Conservation (phyloP, 257 asterid species). For the Mitragyna speciosa region DNA sequence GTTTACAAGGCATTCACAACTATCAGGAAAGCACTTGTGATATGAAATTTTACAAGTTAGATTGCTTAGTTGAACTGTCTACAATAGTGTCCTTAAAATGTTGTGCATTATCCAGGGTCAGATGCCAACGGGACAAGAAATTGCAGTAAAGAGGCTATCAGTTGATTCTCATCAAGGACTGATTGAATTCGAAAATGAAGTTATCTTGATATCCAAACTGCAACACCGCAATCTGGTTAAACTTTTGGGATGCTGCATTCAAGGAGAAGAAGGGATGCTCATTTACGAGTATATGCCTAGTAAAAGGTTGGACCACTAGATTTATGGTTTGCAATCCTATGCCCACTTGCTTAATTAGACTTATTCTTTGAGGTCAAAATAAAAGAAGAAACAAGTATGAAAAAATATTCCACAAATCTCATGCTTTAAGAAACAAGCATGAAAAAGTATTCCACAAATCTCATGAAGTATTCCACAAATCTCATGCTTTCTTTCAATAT, state of each 20-base stretch:
- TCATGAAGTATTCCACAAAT: neutral
- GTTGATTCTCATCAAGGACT: constrained; percentile 36
- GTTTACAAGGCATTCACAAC: neutral
- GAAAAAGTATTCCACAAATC: no score
- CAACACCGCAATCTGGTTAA: no score
- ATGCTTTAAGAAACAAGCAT: no score
- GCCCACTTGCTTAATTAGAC: no score
- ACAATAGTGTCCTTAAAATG: neutral
- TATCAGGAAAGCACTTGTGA: neutral
- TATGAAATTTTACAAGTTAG: neutral
- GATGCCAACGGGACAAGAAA: constrained; percentile 26
- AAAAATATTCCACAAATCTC: neutral
- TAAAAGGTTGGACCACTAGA: constrained; percentile 37
- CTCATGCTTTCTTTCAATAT: neutral
- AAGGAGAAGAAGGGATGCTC: no score
- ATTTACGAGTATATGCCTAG: neutral
- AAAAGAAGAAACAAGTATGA: neutral
- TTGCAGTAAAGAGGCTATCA: constrained; percentile 37
- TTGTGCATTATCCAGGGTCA: constrained; percentile 1
- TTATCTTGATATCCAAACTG: no score
- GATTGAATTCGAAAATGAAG: no score
- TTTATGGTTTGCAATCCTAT: constrained; percentile 25
- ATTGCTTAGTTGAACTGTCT: neutral
- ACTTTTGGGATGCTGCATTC: no score
- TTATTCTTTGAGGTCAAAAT: neutral